Evolutionary conservation across 495 filamentous ascomycete genomes (phyloP).

Genomic region (Bacidia rubella): DNA sequence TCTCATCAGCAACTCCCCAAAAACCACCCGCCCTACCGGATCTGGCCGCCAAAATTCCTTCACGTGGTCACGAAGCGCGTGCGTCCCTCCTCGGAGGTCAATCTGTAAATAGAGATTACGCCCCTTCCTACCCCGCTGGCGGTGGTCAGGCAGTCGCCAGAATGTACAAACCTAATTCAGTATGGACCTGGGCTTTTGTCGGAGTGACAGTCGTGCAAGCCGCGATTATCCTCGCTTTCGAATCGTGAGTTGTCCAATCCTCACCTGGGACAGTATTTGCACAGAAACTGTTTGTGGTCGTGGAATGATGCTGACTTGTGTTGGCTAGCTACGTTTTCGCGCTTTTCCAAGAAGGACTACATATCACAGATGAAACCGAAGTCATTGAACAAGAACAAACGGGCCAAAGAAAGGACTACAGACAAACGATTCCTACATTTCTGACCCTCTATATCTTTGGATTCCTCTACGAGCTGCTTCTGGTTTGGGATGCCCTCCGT

Average conservation of each 20-base stretch:
- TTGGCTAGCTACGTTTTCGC: conserved; percentile 32
- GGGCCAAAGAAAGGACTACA: conserved; percentile 18
- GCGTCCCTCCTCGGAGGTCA: conserved; percentile 52
- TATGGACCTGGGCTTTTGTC: conserved; percentile 83
- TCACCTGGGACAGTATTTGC: not conserved
- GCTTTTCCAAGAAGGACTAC: conserved; percentile 58
- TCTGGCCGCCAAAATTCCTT: conserved; percentile 37
- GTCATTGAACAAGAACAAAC: conserved; percentile 21
- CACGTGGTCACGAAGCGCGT: conserved; percentile 41
- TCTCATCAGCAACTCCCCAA: not conserved
- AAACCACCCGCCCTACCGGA: not conserved
- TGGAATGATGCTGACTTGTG: conserved; percentile 7
- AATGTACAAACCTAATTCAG: conserved; percentile 62
- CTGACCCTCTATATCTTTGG: conserved; percentile 95
- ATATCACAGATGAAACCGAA: conserved; percentile 33
- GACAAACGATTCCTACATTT: conserved; percentile 74
- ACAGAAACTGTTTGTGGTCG: not conserved
- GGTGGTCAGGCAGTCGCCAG: conserved; percentile 17
- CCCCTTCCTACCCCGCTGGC: conserved; percentile 15
- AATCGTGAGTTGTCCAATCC: conserved; percentile 51
- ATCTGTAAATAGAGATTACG: conserved; percentile 34
- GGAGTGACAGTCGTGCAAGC: conserved; percentile 62
- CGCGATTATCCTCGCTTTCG: conserved; percentile 61
- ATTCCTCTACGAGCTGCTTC: conserved; percentile 76
- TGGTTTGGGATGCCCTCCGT: conserved; percentile 86